phyloP scores from a whole-genome alignment of 1,284 basidiomycete species.

The Trichosporon coremiiforme region DNA sequence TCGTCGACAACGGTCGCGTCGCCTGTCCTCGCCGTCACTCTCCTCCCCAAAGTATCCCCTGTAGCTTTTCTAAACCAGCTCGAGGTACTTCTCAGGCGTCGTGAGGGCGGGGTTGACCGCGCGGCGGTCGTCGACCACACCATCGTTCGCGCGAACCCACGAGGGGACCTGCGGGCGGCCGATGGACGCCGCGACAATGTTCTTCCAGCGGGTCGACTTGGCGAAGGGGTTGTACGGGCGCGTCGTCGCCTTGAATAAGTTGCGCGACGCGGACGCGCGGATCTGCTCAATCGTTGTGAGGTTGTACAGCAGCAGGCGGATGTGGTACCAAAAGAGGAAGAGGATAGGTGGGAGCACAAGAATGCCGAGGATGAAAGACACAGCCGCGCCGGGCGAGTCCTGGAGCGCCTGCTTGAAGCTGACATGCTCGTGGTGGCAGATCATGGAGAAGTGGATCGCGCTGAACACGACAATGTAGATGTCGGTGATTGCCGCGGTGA shows the following conservation, averaged over 20 bases:
- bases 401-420: slow-evolving; percentile 65
- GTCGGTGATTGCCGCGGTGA: slow-evolving; percentile 66
- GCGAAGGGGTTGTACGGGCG: slow-evolving; percentile 54
- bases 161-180: slow-evolving; percentile 53
- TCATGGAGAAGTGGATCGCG: slow-evolving; percentile 73
- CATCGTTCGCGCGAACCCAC: slow-evolving; percentile 53
- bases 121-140: slow-evolving; percentile 40
- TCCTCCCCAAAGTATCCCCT: background rate
- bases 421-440: slow-evolving; percentile 63
- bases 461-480: slow-evolving; percentile 77
- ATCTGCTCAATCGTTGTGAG: slow-evolving; percentile 84
- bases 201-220: slow-evolving; percentile 39
- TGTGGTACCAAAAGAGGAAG: slow-evolving; percentile 77
- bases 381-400: slow-evolving; percentile 71
- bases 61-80: slow-evolving; percentile 28
- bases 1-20: background rate
- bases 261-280: slow-evolving; percentile 48
- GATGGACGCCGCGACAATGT: slow-evolving; percentile 49
- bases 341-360: slow-evolving; percentile 76
- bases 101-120: slow-evolving; percentile 51
- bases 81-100: slow-evolving; percentile 36
- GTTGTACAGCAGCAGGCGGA: slow-evolving; percentile 76
- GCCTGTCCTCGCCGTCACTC: background rate
- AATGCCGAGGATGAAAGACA: slow-evolving; percentile 71
- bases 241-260: slow-evolving; percentile 39